Base-by-base conservation (phyloP, 1,284 basidiomycete species). In the Marasmius sp. region DNA sequence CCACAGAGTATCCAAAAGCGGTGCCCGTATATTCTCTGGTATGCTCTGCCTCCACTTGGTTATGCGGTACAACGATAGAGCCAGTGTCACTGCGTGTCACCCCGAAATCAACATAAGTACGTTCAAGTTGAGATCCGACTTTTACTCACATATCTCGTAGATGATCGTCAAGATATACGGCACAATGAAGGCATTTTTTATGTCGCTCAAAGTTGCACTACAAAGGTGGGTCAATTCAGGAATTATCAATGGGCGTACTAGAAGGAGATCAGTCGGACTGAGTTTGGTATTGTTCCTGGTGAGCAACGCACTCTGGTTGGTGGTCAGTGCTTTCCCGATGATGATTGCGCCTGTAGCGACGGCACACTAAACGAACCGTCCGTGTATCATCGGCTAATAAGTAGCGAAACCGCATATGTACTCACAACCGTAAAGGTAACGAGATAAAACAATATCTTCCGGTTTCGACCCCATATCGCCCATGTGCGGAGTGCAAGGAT, bases 1-100 rank as follows among this genome's bases (percentile, higher is more conserved):
- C 68, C 68, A 70, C 14, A 70, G 55, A 34, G 58, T 62, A 34
- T 68, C 65, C 38, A 70, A 60, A 8, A 69, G 58, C 10, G 68
- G 67, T 8, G 61, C 62, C 18, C 65, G 61, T 16, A 66, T 60
- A 14, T 55, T 55, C n/a, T 63, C 48, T 9, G 65, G 60, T 6
- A 67, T 66, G 34, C 59, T 59, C 20, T 48, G 49, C 0, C 66
- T 61, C 67, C 65, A 68, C 34, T 62, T 62, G 10, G 66, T 36
- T 11, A 70, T 67, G 34, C 61, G 54, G 18, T 62, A 47, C 33
- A 64, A 60, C 8, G 68, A 70, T 16, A 68, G 61, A 18, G 57
- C 57, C n/a, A 67, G 58, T 16, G 67, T 70, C 3, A 67, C 68
- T 69, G 27, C 5, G 27, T n/a, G n/a, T n/a, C n/a, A 36, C 36